A percentile compares a stretch with the other conserved stretches of the same genome.
Conservation (phyloP, 225 moss, liverwort and hornwort genomes). For the Polytrichum formosum region DNA sequence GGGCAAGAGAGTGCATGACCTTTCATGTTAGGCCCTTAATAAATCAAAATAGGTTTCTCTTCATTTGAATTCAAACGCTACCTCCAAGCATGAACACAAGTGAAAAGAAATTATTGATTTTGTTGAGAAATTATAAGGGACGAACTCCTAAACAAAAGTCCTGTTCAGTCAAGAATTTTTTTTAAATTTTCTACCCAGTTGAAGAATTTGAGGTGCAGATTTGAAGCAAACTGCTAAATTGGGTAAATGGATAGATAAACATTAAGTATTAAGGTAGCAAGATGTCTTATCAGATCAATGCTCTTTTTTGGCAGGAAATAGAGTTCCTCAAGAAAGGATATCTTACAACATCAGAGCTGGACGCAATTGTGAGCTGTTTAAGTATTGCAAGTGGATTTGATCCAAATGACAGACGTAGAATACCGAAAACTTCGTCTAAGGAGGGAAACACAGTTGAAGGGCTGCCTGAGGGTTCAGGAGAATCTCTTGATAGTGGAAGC, state of each 20-base stretch:
- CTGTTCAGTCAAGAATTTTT: no score
- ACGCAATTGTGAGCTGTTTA: constrained; percentile 66
- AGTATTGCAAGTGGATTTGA: constrained; percentile 67
- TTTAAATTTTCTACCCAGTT: no score
- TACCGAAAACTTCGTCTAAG: constrained; percentile 15
- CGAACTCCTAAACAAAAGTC: no score
- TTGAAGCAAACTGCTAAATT: no score
- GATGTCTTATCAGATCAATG: constrained; percentile 5
- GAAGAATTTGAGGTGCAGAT: no score
- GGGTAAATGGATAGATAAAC: not conserved
- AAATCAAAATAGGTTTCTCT: no score
- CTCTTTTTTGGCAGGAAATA: constrained; percentile 42
- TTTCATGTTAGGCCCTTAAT: no score
- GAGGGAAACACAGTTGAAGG: constrained; percentile 35
- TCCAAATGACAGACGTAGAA: constrained; percentile 38
- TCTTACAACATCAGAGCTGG: constrained; percentile 62
- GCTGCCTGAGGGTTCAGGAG: constrained; percentile 28
- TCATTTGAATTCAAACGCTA: no score
- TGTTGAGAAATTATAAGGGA: no score
- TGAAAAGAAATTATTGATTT: no score
- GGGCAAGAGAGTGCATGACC: no score
- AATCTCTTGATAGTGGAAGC: constrained; percentile 27
- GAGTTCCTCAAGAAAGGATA: constrained; percentile 73
- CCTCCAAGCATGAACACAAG: no score
- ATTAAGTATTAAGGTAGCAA: not conserved